Percentiles rank a stretch among this genome's conserved stretches.
Conservation (phyloP, 2,329 filamentous ascomycete genomes). For the Fusarium sterilihyphosum region DNA sequence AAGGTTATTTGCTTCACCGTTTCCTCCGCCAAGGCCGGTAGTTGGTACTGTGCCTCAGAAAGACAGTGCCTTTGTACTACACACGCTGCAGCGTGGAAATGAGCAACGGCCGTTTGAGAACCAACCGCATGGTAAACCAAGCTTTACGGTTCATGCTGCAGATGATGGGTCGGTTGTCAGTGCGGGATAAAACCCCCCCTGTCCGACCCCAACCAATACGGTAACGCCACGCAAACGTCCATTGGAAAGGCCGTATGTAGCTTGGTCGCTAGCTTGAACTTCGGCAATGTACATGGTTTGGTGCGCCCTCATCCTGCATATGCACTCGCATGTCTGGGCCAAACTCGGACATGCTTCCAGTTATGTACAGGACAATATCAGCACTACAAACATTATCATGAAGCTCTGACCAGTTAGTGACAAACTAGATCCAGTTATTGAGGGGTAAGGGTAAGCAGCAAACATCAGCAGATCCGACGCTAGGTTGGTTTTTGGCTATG, state of each 20-base stretch:
- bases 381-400: neutral
- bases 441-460: neutral
- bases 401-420: neutral
- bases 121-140: neutral
- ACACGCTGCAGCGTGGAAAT: neutral
- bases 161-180: neutral
- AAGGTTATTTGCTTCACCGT: neutral
- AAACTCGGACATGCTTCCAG: neutral
- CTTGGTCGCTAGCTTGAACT: neutral
- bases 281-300: neutral
- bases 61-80: neutral
- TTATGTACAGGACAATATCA: neutral
- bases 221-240: neutral
- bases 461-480: neutral
- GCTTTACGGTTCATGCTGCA: neutral
- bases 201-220: neutral
- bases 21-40: neutral
- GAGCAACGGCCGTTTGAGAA: neutral
- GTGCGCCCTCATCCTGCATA: neutral
- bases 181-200: neutral
- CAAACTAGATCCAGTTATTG: neutral
- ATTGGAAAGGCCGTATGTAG: neutral
- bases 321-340: neutral
- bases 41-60: neutral
- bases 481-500: neutral